Evolutionary conservation across 805 yeast genomes (phyloP).

Genomic region (Ogataea pilisensis): DNA sequence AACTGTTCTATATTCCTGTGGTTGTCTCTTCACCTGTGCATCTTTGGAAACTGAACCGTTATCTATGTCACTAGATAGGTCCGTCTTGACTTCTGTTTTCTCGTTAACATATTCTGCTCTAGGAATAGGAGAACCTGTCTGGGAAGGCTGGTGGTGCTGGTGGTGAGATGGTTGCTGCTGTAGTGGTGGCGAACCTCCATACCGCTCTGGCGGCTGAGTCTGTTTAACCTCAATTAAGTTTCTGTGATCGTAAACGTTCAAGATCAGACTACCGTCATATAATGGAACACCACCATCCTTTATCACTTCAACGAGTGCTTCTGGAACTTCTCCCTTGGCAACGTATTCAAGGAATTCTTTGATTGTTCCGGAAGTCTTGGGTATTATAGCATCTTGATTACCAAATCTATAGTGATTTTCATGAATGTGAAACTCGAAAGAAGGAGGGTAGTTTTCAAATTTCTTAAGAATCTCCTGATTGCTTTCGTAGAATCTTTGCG

Average conservation of each 20-base stretch:
- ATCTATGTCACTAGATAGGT: neutral
- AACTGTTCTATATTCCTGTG: slow-evolving; percentile 73
- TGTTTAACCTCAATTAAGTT: slow-evolving; percentile 29
- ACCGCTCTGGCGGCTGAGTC: neutral
- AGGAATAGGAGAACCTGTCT: too few species aligned
- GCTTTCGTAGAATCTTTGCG: slow-evolving; percentile 63
- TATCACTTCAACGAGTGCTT: slow-evolving; percentile 82
- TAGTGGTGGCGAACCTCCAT: too few species aligned
- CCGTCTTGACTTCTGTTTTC: slow-evolving; percentile 13
- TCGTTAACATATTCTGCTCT: too few species aligned
- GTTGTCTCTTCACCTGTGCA: slow-evolving; percentile 36
- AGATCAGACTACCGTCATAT: slow-evolving; percentile 85
- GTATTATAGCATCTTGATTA: slow-evolving; percentile 81
- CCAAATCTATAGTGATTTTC: slow-evolving; percentile 91
- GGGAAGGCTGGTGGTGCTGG: too few species aligned
- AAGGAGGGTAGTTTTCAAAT: slow-evolving; percentile 72
- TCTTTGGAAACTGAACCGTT: neutral
- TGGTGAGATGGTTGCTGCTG: too few species aligned
- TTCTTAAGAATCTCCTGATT: slow-evolving; percentile 70
- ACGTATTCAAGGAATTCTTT: slow-evolving; percentile 78
- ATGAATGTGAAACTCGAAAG: slow-evolving; percentile 84
- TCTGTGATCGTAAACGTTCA: slow-evolving; percentile 86
- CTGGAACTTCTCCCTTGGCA: slow-evolving; percentile 79
- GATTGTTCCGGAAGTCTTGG: slow-evolving; percentile 71
- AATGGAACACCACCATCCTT: slow-evolving; percentile 80